Conservation (phyloP, 1,284 basidiomycete genomes). For the Ceratobasidium sp. region DNA sequence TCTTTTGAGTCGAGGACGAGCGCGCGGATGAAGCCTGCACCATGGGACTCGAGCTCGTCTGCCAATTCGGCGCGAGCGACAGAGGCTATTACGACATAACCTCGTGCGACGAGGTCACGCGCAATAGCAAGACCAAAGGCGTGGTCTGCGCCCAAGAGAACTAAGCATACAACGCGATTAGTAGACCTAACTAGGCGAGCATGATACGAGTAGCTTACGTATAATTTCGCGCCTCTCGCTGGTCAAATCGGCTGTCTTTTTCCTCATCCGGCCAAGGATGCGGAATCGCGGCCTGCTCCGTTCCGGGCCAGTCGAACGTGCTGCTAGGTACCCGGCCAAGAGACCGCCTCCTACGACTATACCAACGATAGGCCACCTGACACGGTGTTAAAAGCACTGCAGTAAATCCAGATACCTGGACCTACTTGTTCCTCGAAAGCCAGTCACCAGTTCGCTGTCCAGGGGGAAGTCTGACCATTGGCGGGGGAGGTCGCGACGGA, state of each 20-base stretch:
- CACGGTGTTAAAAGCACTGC: constrained; percentile 51
- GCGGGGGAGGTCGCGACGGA: constrained; percentile 63
- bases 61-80: constrained; percentile 73
- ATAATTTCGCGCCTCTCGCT: constrained; percentile 73
- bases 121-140: constrained; percentile 72
- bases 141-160: constrained; percentile 81
- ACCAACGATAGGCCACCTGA: constrained; percentile 60
- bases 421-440: constrained; percentile 41
- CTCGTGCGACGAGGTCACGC: constrained; percentile 74
- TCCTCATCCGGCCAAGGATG: constrained; percentile 48
- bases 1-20: constrained; percentile 80
- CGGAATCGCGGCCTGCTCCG: constrained; percentile 52
- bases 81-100: constrained; percentile 82
- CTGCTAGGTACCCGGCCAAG: constrained; percentile 64
- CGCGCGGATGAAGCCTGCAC: constrained; percentile 78
- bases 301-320: constrained; percentile 52
- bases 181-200: background rate
- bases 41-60: constrained; percentile 68
- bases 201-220: constrained; percentile 60
- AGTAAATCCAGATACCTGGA: background rate
- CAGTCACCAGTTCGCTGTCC: constrained; percentile 22
- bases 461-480: constrained; percentile 58
- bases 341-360: constrained; percentile 69
- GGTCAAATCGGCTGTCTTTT: constrained; percentile 53
- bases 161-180: constrained; percentile 56